These are phyloP conservation scores for Syncephalastrum contaminatum DNA, from an alignment of 371 early-diverging fungal genomes.

Conservation along the genomic window DNA sequence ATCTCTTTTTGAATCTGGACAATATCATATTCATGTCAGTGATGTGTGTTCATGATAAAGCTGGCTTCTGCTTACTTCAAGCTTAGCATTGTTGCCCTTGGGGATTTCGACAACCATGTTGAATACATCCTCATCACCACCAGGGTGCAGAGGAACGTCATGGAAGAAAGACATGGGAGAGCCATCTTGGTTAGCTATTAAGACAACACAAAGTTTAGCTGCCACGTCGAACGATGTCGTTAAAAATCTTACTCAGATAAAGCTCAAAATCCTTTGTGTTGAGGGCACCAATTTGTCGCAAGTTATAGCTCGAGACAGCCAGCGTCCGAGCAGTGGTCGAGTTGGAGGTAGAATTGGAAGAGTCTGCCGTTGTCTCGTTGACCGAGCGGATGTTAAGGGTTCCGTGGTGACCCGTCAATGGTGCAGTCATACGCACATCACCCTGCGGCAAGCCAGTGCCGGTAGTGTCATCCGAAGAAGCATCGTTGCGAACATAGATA, in stretches of 20 bases:
- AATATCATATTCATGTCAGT: too few species aligned
- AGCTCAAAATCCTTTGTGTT: constrained; percentile 1
- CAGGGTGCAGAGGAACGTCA: constrained; percentile 14
- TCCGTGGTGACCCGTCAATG: too few species aligned
- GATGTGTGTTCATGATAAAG: too few species aligned
- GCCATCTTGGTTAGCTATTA: constrained; percentile 12
- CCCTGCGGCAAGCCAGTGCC: too few species aligned
- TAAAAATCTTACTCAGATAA: background rate
- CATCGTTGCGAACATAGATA: too few species aligned
- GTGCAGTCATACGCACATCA: too few species aligned
- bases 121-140: constrained; percentile 1
- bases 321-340: too few species aligned
- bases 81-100: constrained; percentile 99
- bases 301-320: background rate
- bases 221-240: background rate
- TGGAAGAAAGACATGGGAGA: constrained; percentile 14
- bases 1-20: constrained; percentile 8
- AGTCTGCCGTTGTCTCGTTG: too few species aligned
- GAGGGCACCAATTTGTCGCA: constrained; percentile 3
- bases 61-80: constrained; percentile 71
- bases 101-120: constrained; percentile 99
- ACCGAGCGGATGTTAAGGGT: too few species aligned
- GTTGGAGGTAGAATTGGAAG: too few species aligned
- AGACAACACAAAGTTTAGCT: background rate
- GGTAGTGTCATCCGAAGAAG: too few species aligned